Percentiles rank a stretch among this genome's conserved stretches.
phyloP scores from a whole-genome alignment of 129 eudicot genomes.

The Calendula officinalis region DNA sequence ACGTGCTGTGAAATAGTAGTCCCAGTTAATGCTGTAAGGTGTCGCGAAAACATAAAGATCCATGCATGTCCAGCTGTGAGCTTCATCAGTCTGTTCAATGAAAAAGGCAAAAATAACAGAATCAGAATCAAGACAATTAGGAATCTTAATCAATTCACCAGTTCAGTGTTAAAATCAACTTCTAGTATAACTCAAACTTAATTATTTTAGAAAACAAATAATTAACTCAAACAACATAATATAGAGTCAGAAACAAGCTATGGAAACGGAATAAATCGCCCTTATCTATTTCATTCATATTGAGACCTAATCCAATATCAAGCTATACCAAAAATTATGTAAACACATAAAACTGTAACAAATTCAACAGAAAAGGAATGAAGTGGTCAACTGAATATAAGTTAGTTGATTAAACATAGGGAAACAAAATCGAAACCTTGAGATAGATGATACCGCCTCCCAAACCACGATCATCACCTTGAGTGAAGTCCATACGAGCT shows the following conservation, averaged over 20 bases:
- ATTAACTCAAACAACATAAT: background rate
- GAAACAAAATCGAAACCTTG: too few species aligned
- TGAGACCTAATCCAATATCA: background rate
- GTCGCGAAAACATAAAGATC: conserved; percentile 98
- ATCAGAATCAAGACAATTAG: conserved; percentile 12
- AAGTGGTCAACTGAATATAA: background rate
- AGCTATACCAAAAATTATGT: background rate
- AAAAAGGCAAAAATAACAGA: conserved; percentile 9
- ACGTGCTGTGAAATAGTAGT: conserved; percentile 78
- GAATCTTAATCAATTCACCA: background rate
- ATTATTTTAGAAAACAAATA: background rate
- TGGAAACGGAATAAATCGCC: background rate
- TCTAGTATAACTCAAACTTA: background rate
- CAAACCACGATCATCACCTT: conserved; percentile 62
- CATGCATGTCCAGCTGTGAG: conserved; percentile 98
- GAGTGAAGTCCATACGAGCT: conserved; percentile 66
- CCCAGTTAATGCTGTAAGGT: conserved; percentile 97
- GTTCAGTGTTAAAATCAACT: background rate
- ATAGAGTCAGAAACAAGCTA: background rate
- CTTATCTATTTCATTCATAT: background rate
- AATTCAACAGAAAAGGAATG: background rate
- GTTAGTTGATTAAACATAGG: background rate
- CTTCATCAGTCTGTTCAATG: conserved; percentile 65
- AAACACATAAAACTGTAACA: background rate
- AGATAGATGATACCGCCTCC: conserved; percentile 85